These are phyloP conservation scores for Platanthera guangdongensis DNA, from an alignment of 106 monocot genomes.

Conservation along the genomic window DNA sequence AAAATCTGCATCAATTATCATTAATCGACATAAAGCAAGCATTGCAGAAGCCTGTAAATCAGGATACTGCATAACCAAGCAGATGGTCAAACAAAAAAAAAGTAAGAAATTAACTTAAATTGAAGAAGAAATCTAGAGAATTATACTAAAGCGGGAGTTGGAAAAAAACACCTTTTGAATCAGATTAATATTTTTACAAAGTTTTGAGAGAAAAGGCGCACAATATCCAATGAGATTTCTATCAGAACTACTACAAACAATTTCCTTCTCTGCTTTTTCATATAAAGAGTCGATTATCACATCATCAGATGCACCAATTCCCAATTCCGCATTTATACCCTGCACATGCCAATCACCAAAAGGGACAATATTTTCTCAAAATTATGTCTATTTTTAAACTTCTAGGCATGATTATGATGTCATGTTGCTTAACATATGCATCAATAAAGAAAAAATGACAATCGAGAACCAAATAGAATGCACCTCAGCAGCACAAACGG, in stretches of 20 bases:
- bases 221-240: constrained; percentile 72
- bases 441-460: background rate
- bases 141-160: background rate
- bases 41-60: constrained; percentile 87
- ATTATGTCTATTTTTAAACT: background rate
- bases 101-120: background rate
- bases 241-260: constrained; percentile 48
- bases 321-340: constrained; percentile 90
- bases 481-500: constrained; percentile 34
- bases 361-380: background rate
- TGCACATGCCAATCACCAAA: constrained; percentile 22
- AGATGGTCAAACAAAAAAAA: background rate
- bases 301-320: constrained; percentile 73
- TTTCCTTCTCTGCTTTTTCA: constrained; percentile 93
- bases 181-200: constrained; percentile 81
- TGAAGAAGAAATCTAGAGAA: background rate
- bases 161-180: constrained; percentile 66
- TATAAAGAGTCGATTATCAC: constrained; percentile 65
- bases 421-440: background rate
- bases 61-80: constrained; percentile 54
- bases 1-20: constrained; percentile 92
- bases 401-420: background rate
- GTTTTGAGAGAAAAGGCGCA: constrained; percentile 80
- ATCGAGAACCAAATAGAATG: background rate
- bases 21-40: constrained; percentile 89